A percentile compares a stretch with the other conserved stretches of the same genome.
Conservation (phyloP, 345 rosid species). For the Salix arbutifolia region DNA sequence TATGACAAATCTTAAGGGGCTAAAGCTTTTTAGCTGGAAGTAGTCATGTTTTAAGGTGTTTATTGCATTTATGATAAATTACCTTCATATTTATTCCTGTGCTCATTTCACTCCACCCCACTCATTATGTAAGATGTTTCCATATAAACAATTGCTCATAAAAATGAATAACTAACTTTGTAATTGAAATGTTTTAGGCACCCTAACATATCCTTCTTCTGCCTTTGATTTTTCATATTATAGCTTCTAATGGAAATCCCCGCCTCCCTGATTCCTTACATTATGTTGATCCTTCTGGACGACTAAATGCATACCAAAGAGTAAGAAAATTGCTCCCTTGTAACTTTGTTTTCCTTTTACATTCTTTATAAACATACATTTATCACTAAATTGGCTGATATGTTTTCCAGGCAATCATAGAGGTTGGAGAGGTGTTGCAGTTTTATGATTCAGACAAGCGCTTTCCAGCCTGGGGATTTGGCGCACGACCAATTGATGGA, state of each 20-base stretch:
- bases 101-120: background rate
- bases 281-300: constrained; percentile 68
- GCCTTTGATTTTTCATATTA: constrained; percentile 11
- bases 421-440: constrained; percentile 88
- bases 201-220: background rate
- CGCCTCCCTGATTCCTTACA: constrained; percentile 88
- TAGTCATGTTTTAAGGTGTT: background rate
- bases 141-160: background rate
- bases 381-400: background rate
- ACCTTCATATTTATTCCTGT: background rate
- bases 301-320: constrained; percentile 68
- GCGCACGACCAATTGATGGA: constrained; percentile 95
- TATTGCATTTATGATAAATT: background rate
- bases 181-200: background rate
- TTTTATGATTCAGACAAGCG: constrained; percentile 75
- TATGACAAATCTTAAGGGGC: background rate
- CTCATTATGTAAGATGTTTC: background rate
- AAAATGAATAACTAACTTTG: background rate
- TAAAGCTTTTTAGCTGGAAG: background rate
- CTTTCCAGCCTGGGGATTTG: constrained; percentile 97
- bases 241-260: constrained; percentile 94
- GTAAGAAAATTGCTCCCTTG: constrained; percentile 31
- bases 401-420: constrained; percentile 61
- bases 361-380: background rate
- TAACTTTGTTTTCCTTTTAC: background rate